phyloP scores from a whole-genome alignment of 495 filamentous ascomycete species.

The Staphylotrichum tortipilum region DNA sequence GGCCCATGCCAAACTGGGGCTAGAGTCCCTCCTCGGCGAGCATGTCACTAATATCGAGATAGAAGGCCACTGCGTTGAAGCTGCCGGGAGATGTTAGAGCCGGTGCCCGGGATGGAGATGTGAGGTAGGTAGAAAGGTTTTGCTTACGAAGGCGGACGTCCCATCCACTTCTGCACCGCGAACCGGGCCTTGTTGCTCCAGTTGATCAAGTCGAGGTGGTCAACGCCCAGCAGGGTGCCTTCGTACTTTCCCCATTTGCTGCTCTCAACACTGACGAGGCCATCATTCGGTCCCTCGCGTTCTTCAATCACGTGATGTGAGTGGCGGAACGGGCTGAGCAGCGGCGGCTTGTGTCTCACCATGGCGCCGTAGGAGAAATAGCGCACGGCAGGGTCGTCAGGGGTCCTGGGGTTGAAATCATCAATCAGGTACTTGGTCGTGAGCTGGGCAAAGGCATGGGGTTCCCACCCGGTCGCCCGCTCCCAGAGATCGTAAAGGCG shows the following conservation, averaged over 20 bases:
- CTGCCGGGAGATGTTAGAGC: conserved; percentile 33
- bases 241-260: conserved; percentile 87
- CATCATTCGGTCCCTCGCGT: conserved; percentile 80
- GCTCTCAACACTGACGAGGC: conserved; percentile 80
- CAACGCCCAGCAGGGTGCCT: conserved; percentile 80
- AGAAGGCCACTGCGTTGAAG: conserved; percentile 94
- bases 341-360: conserved; percentile 44
- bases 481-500: conserved; percentile 62
- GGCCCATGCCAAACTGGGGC: too few species aligned
- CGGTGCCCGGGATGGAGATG: background rate
- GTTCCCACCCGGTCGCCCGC: conserved; percentile 55
- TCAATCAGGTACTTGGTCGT: conserved; percentile 73
- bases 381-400: conserved; percentile 62
- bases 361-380: conserved; percentile 91
- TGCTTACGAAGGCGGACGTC: conserved; percentile 62
- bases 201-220: conserved; percentile 90
- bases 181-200: conserved; percentile 83
- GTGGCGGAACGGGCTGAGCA: conserved; percentile 64
- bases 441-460: conserved; percentile 76
- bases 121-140: conserved; percentile 3
- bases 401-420: conserved; percentile 73
- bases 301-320: conserved; percentile 62
- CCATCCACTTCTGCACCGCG: conserved; percentile 57
- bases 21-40: conserved; percentile 62
- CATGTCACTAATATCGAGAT: conserved; percentile 84